Conservation (phyloP, 805 yeast genomes). For the Pichia californica region DNA sequence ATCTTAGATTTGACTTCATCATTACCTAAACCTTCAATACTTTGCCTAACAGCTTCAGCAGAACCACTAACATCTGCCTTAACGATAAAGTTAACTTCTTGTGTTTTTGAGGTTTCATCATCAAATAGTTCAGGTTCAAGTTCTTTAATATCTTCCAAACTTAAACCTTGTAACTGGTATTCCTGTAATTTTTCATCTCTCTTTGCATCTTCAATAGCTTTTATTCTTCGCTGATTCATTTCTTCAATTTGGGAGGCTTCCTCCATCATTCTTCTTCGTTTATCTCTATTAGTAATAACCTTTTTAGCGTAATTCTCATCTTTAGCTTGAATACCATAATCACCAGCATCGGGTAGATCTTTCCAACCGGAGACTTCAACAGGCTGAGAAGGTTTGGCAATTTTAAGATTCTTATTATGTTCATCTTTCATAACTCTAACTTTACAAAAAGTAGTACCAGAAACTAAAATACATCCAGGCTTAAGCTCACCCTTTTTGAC, state of each 20-base stretch:
- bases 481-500: slow-evolving; percentile 73
- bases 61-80: slow-evolving; percentile 95
- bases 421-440: slow-evolving; percentile 77
- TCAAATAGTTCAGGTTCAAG: slow-evolving; percentile 29
- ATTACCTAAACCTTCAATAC: slow-evolving; percentile 78
- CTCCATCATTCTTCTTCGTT: slow-evolving; percentile 44
- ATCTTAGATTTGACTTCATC: slow-evolving; percentile 72
- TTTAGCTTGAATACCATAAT: slow-evolving; percentile 68
- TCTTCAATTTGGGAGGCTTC: slow-evolving; percentile 61
- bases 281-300: slow-evolving; percentile 58
- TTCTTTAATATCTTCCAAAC: slow-evolving; percentile 38
- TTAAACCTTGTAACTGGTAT: slow-evolving; percentile 56
- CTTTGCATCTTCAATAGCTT: slow-evolving; percentile 44
- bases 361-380: slow-evolving; percentile 94
- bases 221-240: slow-evolving; percentile 61
- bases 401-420: slow-evolving; percentile 50
- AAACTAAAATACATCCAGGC: slow-evolving; percentile 68
- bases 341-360: slow-evolving; percentile 88
- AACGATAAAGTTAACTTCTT: slow-evolving; percentile 55
- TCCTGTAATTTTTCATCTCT: slow-evolving; percentile 50
- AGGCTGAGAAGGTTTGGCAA: slow-evolving; percentile 83
- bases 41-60: slow-evolving; percentile 84
- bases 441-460: slow-evolving; percentile 83
- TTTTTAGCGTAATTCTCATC: slow-evolving; percentile 70
- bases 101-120: slow-evolving; percentile 23